These are phyloP conservation scores for Russula vinacea DNA, from an alignment of 768 basidiomycete genomes.

Conservation along the genomic window DNA sequence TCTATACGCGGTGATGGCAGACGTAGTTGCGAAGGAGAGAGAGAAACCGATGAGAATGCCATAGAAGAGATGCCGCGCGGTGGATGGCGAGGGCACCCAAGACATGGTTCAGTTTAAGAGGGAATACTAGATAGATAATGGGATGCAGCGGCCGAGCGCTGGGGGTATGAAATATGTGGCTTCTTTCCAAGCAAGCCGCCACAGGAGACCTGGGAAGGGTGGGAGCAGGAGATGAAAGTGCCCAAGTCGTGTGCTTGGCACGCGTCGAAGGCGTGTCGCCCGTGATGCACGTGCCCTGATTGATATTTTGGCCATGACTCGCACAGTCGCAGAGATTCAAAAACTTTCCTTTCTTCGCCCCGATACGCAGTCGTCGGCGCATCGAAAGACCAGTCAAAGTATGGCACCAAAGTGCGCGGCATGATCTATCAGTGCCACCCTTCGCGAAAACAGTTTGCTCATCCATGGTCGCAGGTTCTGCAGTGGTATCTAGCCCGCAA, in stretches of 20 bases:
- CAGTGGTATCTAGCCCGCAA: conserved; percentile 68
- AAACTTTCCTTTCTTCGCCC: conserved; percentile 53
- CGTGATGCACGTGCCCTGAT: conserved; percentile 10
- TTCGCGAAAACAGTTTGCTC: neutral
- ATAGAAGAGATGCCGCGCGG: conserved; percentile 40
- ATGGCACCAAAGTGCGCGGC: conserved; percentile 61
- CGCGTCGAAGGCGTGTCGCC: conserved; percentile 27
- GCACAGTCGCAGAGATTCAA: conserved; percentile 44
- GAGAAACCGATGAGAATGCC: conserved; percentile 74
- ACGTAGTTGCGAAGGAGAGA: conserved; percentile 68
- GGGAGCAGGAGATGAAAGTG: neutral
- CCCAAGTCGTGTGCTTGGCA: conserved; percentile 30
- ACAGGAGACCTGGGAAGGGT: conserved; percentile 9
- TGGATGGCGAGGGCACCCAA: conserved; percentile 33
- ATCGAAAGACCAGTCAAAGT: conserved; percentile 75
- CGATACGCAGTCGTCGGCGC: conserved; percentile 79
- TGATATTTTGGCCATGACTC: conserved; percentile 6
- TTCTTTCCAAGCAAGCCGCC: neutral
- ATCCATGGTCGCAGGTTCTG: conserved; percentile 60
- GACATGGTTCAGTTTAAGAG: conserved; percentile 21
- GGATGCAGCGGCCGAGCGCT: conserved; percentile 25
- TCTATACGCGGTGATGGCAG: conserved; percentile 54
- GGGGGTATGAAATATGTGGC: conserved; percentile 7
- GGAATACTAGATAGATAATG: neutral
- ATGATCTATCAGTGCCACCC: neutral